Conservation (phyloP, 257 asterid genomes). For the Misopates orontium region DNA sequence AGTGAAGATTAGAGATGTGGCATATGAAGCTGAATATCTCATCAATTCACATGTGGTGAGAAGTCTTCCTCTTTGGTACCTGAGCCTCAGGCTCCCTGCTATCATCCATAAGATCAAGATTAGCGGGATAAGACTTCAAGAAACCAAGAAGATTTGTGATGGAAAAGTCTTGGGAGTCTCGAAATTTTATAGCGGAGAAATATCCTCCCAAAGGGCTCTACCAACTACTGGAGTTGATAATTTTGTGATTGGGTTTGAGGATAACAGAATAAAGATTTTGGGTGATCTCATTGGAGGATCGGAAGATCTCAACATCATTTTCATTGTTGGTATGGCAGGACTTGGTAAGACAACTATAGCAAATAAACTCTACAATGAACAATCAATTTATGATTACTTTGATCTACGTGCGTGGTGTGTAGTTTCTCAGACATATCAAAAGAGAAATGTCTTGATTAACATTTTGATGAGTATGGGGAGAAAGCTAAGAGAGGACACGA, state of each 20-base stretch:
- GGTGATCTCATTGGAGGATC: neutral
- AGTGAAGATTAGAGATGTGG: neutral
- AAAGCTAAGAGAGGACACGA: neutral
- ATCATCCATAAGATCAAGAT: constrained; percentile 1
- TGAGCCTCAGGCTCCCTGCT: constrained; percentile 5
- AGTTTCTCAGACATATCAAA: constrained; percentile 9
- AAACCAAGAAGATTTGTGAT: neutral
- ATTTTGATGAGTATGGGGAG: neutral
- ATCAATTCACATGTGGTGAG: neutral
- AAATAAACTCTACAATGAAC: neutral
- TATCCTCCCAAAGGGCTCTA: neutral
- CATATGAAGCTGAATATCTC: constrained; percentile 11
- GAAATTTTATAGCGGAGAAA: too few relatives aligned
- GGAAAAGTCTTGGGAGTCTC: neutral
- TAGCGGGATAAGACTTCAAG: neutral
- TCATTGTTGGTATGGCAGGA: constrained; percentile 5
- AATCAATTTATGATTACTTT: neutral
- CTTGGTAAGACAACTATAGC: constrained; percentile 8
- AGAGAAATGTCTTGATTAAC: constrained; percentile 3
- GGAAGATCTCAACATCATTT: neutral
- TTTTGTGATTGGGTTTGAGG: neutral
- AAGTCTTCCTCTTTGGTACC: constrained; percentile 6
- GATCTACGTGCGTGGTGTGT: neutral
- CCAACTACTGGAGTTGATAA: neutral
- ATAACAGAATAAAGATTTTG: neutral